Evolutionary conservation across 2,329 filamentous ascomycete species (phyloP).

Genomic region (Harringtonia lauricola): DNA sequence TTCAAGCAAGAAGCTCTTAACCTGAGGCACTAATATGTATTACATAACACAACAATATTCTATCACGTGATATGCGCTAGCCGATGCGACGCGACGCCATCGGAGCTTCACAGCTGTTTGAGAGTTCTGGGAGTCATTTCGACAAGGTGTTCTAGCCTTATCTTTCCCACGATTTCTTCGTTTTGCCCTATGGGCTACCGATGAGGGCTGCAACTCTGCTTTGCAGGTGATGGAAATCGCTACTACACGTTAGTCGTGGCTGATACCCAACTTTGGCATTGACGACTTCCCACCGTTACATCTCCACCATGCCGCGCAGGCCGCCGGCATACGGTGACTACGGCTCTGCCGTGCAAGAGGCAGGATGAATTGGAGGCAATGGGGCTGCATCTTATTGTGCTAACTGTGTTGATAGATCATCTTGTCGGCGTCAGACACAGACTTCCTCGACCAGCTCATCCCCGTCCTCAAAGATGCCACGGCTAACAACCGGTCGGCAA

Average conservation of each 20-base stretch:
- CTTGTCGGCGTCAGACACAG: conserved; percentile 77
- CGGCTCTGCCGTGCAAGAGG: conserved; percentile 16
- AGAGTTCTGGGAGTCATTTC: no score
- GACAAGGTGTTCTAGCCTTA: no score
- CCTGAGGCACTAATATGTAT: not conserved
- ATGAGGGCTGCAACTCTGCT: no score
- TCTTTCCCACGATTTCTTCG: no score
- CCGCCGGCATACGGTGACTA: conserved; percentile 17
- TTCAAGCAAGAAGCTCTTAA: not conserved
- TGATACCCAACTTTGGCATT: no score
- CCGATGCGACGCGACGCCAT: not conserved
- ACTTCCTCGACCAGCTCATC: conserved; percentile 93
- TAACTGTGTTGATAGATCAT: conserved; percentile 55
- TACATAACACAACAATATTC: no score
- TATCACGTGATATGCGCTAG: no score
- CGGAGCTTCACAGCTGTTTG: not conserved
- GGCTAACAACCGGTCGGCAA: conserved; percentile 57
- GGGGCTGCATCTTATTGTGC: no score
- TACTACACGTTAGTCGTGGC: no score
- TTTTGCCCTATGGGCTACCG: no score
- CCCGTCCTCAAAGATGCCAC: conserved; percentile 88
- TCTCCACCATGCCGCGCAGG: conserved; percentile 14
- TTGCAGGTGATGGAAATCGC: no score
- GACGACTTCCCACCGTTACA: conserved; percentile 15
- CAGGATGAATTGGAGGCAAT: conserved; percentile 1